Evolutionary conservation across 1,284 basidiomycete genomes (phyloP).

Genomic region (Trichosporon inkin): DNA sequence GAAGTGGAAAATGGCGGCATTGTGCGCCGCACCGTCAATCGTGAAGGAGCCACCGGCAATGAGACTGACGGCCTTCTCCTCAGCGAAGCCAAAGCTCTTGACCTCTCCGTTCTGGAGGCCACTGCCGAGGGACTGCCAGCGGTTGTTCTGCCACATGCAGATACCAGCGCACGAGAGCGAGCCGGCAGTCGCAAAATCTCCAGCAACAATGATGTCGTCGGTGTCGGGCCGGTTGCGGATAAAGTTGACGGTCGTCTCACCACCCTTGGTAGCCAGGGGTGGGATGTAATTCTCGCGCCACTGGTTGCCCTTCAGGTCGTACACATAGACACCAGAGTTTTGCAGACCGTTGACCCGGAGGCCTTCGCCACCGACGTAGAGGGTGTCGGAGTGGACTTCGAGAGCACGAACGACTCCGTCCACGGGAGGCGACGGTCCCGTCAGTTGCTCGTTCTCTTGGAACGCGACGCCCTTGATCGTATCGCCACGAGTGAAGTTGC

Average conservation of each 20-base stretch:
- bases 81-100: conserved; percentile 59
- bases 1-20: conserved; percentile 69
- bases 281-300: conserved; percentile 57
- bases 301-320: conserved; percentile 61
- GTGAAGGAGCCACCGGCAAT: conserved; percentile 72
- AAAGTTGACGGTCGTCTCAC: conserved; percentile 62
- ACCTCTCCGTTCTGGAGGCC: conserved; percentile 75
- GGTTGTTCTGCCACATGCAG: conserved; percentile 65
- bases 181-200: conserved; percentile 77
- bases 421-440: conserved; percentile 56
- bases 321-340: conserved; percentile 64
- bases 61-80: conserved; percentile 57
- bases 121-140: conserved; percentile 73
- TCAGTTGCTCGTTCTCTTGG: conserved; percentile 61
- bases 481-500: conserved; percentile 68
- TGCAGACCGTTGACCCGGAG: conserved; percentile 48
- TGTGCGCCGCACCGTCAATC: conserved; percentile 58
- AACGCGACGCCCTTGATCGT: conserved; percentile 61
- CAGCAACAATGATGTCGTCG: conserved; percentile 72
- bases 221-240: conserved; percentile 65
- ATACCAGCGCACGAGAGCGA: conserved; percentile 70
- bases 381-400: conserved; percentile 59
- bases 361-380: conserved; percentile 72
- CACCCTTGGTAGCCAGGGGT: conserved; percentile 47
- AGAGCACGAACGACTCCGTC: conserved; percentile 70